Conservation (phyloP, 352 stramenopile species). For the Pythium angustatum region DNA sequence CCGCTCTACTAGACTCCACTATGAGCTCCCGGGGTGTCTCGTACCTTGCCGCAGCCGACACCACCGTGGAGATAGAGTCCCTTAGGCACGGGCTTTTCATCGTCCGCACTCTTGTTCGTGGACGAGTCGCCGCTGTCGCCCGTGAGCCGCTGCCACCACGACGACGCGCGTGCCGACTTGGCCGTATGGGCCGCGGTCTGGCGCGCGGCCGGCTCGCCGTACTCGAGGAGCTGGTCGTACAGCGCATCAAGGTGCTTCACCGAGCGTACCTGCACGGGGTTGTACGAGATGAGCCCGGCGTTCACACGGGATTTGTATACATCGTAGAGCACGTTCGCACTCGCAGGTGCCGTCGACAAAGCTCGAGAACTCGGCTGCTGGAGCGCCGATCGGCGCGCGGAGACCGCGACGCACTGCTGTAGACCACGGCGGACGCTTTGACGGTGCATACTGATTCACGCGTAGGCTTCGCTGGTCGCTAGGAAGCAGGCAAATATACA, state of each 20-base stretch:
- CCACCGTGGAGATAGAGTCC: slow-evolving; percentile 96
- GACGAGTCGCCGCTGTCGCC: slow-evolving; percentile 21
- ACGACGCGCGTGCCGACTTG: not conserved
- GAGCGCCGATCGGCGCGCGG: slow-evolving; percentile 17
- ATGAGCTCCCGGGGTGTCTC: too few species aligned
- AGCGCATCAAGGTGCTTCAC: slow-evolving; percentile 66
- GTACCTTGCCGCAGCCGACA: slow-evolving; percentile 93
- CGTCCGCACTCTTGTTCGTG: not conserved
- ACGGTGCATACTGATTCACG: slow-evolving; percentile 20
- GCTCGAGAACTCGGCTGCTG: not conserved
- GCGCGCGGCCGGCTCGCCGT: slow-evolving; percentile 39
- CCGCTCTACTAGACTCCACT: not conserved
- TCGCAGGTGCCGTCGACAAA: not conserved
- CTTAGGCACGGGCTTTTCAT: slow-evolving; percentile 57
- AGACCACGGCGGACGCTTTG: slow-evolving; percentile 9
- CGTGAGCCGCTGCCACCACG: slow-evolving; percentile 66
- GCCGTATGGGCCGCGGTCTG: not conserved
- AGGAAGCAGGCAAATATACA: not conserved
- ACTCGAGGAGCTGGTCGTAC: slow-evolving; percentile 53
- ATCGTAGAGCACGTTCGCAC: slow-evolving; percentile 37
- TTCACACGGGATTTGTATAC: slow-evolving; percentile 68
- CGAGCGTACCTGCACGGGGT: slow-evolving; percentile 64
- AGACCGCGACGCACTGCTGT: slow-evolving; percentile 11
- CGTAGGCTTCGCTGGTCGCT: not conserved
- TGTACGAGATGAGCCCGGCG: slow-evolving; percentile 59